A percentile compares a stretch with the other conserved stretches of the same genome.
phyloP scores from a whole-genome alignment of 345 rosid species.

The Ceriops decandra region DNA sequence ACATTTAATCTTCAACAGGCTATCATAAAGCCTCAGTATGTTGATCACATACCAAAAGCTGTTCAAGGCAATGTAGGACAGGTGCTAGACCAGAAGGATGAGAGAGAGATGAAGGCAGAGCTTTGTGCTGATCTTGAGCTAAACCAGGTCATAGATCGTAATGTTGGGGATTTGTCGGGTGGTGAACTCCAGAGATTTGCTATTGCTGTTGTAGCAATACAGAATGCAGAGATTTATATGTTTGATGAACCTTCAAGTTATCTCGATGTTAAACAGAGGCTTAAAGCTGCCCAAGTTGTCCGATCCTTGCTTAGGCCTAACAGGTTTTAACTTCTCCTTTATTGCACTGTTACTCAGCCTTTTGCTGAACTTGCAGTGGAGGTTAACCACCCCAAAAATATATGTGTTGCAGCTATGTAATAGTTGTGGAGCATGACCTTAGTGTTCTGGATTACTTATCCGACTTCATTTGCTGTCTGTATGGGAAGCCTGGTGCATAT shows the following conservation, averaged over 20 bases:
- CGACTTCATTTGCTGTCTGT: conserved; percentile 93
- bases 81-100: conserved; percentile 92
- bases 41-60: conserved; percentile 95
- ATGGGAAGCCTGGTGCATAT: conserved; percentile 99
- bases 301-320: conserved; percentile 85
- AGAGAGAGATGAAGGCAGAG: conserved; percentile 65
- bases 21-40: conserved; percentile 96
- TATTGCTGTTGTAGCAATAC: conserved; percentile 90
- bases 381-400: neutral
- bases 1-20: conserved; percentile 46
- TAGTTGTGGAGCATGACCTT: conserved; percentile 98
- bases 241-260: conserved; percentile 99
- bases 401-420: conserved; percentile 73
- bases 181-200: conserved; percentile 99
- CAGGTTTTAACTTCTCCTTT: conserved; percentile 43
- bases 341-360: neutral
- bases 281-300: conserved; percentile 93
- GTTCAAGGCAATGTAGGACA: conserved; percentile 92
- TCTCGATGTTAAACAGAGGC: conserved; percentile 98
- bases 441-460: conserved; percentile 96
- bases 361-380: neutral
- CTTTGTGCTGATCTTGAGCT: conserved; percentile 82
- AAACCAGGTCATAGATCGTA: conserved; percentile 90
- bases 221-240: conserved; percentile 98
- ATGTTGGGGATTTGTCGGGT: conserved; percentile 90